A percentile compares a stretch with the other conserved stretches of the same genome.
These are phyloP conservation scores for Hibiscus mutabilis DNA, from an alignment of 345 rosid genomes.

Conservation along the genomic window DNA sequence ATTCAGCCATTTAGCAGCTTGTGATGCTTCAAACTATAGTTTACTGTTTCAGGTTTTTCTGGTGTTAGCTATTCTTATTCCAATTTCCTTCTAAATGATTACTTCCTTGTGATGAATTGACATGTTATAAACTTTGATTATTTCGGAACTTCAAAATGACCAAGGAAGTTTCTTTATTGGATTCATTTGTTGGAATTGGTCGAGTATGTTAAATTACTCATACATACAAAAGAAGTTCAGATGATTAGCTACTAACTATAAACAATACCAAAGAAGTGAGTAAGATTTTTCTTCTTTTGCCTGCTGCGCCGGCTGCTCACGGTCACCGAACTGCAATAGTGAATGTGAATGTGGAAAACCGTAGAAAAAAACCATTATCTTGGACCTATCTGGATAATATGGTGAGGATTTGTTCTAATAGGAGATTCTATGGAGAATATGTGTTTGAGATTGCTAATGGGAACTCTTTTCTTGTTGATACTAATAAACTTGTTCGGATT, in stretches of 20 bases:
- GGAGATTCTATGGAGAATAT: background rate
- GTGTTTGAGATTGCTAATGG: background rate
- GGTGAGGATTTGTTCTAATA: background rate
- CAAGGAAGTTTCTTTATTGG: background rate
- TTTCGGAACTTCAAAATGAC: background rate
- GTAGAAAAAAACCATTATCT: background rate
- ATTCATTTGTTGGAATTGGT: background rate
- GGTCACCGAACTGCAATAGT: background rate
- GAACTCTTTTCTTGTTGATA: background rate
- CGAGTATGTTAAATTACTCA: too few relatives aligned
- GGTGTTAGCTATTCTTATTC: background rate
- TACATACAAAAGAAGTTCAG: too few relatives aligned
- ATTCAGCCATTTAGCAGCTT: slow-evolving; percentile 7
- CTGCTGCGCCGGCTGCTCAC: background rate
- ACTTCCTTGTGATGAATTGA: background rate
- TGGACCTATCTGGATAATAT: too few relatives aligned
- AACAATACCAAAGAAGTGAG: background rate
- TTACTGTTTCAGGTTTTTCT: too few relatives aligned
- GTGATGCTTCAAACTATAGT: slow-evolving; percentile 2
- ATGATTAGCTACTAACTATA: background rate
- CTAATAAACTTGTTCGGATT: background rate
- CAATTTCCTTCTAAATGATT: background rate
- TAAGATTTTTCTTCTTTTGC: background rate
- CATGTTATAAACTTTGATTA: background rate
- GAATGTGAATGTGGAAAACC: too few relatives aligned